Evolutionary conservation across 2,329 filamentous ascomycete genomes (phyloP).

Genomic region (Diaporthe australafricana): DNA sequence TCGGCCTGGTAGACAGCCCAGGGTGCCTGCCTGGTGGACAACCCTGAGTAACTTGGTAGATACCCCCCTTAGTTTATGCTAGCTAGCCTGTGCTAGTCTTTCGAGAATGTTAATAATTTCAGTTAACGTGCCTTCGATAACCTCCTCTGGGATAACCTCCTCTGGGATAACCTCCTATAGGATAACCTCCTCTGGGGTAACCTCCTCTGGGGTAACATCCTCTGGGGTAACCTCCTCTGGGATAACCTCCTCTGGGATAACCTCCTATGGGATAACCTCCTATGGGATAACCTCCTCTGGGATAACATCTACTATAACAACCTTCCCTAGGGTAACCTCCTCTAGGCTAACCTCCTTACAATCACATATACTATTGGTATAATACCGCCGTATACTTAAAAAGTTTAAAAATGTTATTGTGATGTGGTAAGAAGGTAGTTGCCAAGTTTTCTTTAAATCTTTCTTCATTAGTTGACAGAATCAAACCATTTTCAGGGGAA

Average conservation of each 20-base stretch:
- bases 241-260: background rate
- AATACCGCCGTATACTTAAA: too few relatives aligned
- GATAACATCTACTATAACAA: too few relatives aligned
- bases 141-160: background rate
- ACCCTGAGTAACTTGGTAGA: background rate
- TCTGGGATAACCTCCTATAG: background rate
- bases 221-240: background rate
- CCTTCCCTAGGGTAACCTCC: background rate
- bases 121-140: too few relatives aligned
- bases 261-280: background rate
- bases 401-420: too few relatives aligned
- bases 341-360: background rate
- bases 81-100: too few relatives aligned
- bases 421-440: too few relatives aligned
- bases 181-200: background rate
- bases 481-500: background rate
- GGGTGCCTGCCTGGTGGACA: constrained; percentile 25
- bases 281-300: background rate
- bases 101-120: too few relatives aligned
- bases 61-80: background rate
- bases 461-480: background rate
- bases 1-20: constrained; percentile 15
- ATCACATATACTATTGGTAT: too few relatives aligned
- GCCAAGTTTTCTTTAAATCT: too few relatives aligned
- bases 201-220: background rate